Conservation (phyloP, 192 early-diverging fungal genomes). For the Entophlyctis luteolus region DNA sequence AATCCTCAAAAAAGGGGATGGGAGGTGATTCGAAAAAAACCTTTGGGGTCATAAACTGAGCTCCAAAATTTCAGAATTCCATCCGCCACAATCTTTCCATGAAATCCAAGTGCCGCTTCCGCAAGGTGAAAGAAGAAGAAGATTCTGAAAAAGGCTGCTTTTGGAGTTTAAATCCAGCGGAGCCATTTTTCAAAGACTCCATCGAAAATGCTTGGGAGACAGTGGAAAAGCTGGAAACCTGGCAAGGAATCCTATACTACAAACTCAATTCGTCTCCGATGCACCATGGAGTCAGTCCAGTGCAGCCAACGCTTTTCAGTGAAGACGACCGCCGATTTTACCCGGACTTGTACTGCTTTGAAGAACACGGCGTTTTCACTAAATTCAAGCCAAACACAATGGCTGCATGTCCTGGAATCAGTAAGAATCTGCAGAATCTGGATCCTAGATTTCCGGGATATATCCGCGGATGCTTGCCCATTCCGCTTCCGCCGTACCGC, state of each 20-base stretch:
- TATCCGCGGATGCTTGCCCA: neutral
- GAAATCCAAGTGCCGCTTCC: constrained; percentile 25
- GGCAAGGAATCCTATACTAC: constrained; percentile 14
- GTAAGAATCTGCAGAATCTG: neutral
- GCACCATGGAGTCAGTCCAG: neutral
- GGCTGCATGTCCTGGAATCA: no score
- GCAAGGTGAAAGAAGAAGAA: constrained; percentile 7
- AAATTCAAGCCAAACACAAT: neutral
- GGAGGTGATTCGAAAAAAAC: constrained; percentile 14
- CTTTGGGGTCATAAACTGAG: neutral
- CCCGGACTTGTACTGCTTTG: constrained; percentile 6
- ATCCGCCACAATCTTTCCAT: constrained; percentile 30
- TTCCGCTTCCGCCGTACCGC: neutral
- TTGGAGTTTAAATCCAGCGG: constrained; percentile 22
- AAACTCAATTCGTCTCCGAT: neutral
- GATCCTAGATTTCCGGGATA: neutral
- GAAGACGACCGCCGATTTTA: constrained; percentile 9
- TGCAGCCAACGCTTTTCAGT: neutral
- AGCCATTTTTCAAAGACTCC: neutral
- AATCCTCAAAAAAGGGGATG: constrained; percentile 13
- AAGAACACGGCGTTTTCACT: neutral
- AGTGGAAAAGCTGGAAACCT: constrained; percentile 11
- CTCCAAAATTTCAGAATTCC: constrained; percentile 16
- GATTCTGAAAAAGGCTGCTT: constrained; percentile 18
- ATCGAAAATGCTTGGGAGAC: constrained; percentile 22